These are phyloP conservation scores for Polychytrium aggregatum DNA, from an alignment of 192 early-diverging fungal species.

Conservation along the genomic window DNA sequence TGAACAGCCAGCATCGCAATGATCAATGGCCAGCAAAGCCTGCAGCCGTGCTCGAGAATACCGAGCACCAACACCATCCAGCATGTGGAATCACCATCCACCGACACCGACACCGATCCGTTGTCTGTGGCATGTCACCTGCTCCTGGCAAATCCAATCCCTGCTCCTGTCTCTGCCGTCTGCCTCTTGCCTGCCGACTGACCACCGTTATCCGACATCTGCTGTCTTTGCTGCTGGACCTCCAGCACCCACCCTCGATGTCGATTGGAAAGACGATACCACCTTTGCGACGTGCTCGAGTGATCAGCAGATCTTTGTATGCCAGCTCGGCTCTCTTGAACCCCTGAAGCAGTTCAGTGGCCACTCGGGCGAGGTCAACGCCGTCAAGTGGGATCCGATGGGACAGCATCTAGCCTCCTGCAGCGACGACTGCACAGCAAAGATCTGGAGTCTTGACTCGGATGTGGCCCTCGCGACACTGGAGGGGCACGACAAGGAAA, in stretches of 20 bases:
- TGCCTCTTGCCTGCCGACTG: background rate
- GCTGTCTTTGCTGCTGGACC: too few relatives aligned
- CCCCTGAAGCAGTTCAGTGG: constrained; percentile 64
- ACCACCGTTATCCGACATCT: too few relatives aligned
- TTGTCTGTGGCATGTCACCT: background rate
- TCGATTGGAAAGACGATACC: constrained; percentile 85
- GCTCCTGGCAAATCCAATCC: background rate
- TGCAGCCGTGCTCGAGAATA: background rate
- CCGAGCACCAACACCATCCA: too few relatives aligned
- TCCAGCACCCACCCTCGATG: constrained; percentile 48
- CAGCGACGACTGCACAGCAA: constrained; percentile 64
- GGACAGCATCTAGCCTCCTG: constrained; percentile 61
- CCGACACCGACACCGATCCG: too few relatives aligned
- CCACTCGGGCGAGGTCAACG: constrained; percentile 73
- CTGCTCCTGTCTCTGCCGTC: background rate
- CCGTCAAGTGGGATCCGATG: constrained; percentile 60
- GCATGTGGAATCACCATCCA: too few relatives aligned
- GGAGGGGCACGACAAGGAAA: constrained; percentile 59
- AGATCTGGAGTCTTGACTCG: constrained; percentile 61
- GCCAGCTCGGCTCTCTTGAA: constrained; percentile 53
- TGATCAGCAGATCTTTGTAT: constrained; percentile 73
- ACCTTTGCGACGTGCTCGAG: constrained; percentile 84
- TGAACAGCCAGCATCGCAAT: too few relatives aligned
- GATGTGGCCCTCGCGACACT: constrained; percentile 39
- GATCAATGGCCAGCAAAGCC: background rate